Evolutionary conservation across 352 stramenopile genomes (phyloP).

Genomic region (Phytopythium delawarense): DNA sequence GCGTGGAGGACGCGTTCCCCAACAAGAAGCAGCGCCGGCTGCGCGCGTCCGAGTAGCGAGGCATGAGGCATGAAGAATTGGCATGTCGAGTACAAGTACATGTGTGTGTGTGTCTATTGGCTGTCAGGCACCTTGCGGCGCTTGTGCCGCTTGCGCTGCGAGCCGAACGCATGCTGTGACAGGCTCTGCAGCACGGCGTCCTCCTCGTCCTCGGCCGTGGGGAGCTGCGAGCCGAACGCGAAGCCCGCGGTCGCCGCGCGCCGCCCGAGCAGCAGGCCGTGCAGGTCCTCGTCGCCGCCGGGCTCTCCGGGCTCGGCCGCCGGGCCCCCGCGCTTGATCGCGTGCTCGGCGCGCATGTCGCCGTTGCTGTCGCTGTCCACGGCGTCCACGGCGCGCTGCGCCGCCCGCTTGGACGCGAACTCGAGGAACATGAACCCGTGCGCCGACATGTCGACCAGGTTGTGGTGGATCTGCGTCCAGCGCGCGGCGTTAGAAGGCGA

Average conservation of each 20-base stretch:
- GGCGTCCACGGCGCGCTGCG: slow-evolving; percentile 31
- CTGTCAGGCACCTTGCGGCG: slow-evolving; percentile 9
- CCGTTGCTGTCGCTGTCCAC: slow-evolving; percentile 20
- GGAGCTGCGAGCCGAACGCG: slow-evolving; percentile 47
- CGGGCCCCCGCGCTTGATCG: slow-evolving; percentile 31
- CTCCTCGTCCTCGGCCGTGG: slow-evolving; percentile 42
- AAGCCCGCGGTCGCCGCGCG: slow-evolving; percentile 18
- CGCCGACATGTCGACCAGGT: slow-evolving; percentile 50
- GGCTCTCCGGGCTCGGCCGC: neutral
- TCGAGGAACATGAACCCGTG: slow-evolving; percentile 71
- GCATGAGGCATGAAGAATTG: slow-evolving; percentile 33
- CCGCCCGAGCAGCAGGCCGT: slow-evolving; percentile 51
- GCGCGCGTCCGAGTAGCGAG: slow-evolving; percentile 29
- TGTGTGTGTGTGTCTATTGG: neutral
- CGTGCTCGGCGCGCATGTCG: slow-evolving; percentile 41
- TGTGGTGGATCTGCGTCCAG: slow-evolving; percentile 50
- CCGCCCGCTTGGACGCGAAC: slow-evolving; percentile 33
- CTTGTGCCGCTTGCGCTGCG: slow-evolving; percentile 30
- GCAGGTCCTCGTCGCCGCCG: slow-evolving; percentile 30
- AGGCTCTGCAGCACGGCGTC: slow-evolving; percentile 75
- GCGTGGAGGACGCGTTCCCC: slow-evolving; percentile 12
- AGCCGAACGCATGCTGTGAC: slow-evolving; percentile 47
- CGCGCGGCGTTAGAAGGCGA: slow-evolving; percentile 1
- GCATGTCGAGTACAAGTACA: neutral
- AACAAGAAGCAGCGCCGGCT: slow-evolving; percentile 52